Conservation (phyloP, 208 protist species). For the Leptomonas pyrrhocoris region DNA sequence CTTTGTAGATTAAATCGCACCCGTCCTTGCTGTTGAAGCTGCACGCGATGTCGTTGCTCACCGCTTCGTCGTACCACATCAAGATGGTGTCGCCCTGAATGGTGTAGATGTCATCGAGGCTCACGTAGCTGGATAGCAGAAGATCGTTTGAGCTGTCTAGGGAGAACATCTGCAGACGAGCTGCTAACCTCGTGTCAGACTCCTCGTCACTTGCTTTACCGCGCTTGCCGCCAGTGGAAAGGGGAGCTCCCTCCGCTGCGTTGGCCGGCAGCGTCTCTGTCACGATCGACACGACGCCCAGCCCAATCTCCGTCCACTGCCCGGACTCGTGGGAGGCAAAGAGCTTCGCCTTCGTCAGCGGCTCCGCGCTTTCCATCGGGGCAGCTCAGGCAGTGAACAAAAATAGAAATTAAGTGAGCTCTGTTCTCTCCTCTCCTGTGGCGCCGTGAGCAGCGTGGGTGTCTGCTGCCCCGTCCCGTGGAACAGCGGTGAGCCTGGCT, state of each 20-base stretch:
- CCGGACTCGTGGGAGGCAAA: conserved; percentile 55
- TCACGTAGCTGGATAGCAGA: conserved; percentile 67
- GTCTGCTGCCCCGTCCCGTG: no score
- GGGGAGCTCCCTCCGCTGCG: not conserved
- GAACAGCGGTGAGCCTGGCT: no score
- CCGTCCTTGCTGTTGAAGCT: conserved; percentile 75
- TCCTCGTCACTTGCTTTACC: conserved; percentile 27
- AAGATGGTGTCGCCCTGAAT: conserved; percentile 76
- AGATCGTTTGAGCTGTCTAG: conserved; percentile 61
- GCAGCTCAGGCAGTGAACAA: conserved; percentile 28
- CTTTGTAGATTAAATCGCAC: conserved; percentile 49
- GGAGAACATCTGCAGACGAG: conserved; percentile 54
- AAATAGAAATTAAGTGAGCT: conserved; percentile 14
- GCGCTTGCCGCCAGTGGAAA: conserved; percentile 18
- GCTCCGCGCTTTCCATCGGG: conserved; percentile 25
- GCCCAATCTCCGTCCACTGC: conserved; percentile 69
- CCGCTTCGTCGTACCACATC: conserved; percentile 67
- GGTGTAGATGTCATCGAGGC: conserved; percentile 64
- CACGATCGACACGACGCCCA: conserved; percentile 56
- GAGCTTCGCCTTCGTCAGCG: conserved; percentile 78
- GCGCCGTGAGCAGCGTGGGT: no score
- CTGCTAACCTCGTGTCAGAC: conserved; percentile 4
- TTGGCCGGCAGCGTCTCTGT: conserved; percentile 19
- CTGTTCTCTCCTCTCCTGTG: no score
- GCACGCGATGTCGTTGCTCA: conserved; percentile 70